Base-by-base conservation (phyloP, 768 basidiomycete genomes). In the Candolleomyces eurysporus region DNA sequence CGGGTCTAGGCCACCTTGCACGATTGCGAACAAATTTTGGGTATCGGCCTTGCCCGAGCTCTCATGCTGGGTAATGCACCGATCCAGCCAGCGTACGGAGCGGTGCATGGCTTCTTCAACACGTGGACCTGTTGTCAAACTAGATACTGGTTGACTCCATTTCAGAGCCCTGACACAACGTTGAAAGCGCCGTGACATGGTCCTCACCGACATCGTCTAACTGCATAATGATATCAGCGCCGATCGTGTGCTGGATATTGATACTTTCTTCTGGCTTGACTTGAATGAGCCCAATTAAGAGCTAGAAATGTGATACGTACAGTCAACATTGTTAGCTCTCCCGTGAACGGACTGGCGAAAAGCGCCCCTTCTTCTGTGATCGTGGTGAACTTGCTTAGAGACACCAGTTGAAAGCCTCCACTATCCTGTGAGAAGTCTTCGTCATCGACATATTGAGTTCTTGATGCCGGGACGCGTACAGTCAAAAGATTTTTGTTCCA, bases 201-300 rank as follows among this genome's bases (percentile, higher is more conserved):
- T 39, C 32, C 87, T 71, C 67, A 89, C 92, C 92, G 55, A 95
- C 93, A 73, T 95, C 93, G 71, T 95, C 93, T 17, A 94, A 81
- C 71, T 93, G 94, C 94, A 96, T 96, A 63, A 96, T 93, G 62
- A 96, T 96, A 70, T 96, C 94, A 30, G 89, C 91, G 5, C 94
- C 93, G 48, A 96, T 94, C 8, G 89, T 81, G 69, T 96, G 94
- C 69, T 96, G 93, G 67, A 94, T 90, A 16, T 87, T 85, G 46
- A 96, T 94, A 67, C 91, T 92, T 78, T 94, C 90, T 75, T 96
- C 94, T 39, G 94, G 94, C 90, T 94, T 52, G 13, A 42, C n/a
- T 60, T 30, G 36, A 48, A 52, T 64, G 31, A 65, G 58, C 31
- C 36, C 17, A 40, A 39, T 21, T 36, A 36, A 32, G 2, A 1